These are phyloP conservation scores for Tulasnella sp. DNA, from an alignment of 768 basidiomycete genomes.

Conservation along the genomic window DNA sequence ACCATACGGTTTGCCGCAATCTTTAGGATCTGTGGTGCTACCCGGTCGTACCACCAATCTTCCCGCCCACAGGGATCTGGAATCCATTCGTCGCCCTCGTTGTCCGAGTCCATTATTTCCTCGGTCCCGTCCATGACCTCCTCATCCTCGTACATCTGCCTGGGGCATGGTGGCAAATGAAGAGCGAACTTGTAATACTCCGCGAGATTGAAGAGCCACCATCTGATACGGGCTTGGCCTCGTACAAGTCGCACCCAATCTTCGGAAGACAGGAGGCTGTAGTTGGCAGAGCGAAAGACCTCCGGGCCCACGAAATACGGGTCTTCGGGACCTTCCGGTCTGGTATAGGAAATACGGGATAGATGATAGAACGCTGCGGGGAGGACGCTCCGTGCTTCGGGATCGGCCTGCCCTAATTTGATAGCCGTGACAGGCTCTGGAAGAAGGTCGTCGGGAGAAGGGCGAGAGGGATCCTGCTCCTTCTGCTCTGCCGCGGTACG, in stretches of 20 bases:
- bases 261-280: not conserved
- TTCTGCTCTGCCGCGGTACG: not conserved
- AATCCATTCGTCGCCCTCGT: not conserved
- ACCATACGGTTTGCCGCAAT: not conserved
- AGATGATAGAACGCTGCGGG: not conserved
- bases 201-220: not conserved
- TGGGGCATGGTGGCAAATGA: not conserved
- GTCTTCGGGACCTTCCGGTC: not conserved
- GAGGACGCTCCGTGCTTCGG: not conserved
- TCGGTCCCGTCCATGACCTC: not conserved
- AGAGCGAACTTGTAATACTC: not conserved
- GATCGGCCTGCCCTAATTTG: not conserved
- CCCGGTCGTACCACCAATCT: not conserved
- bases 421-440: not conserved
- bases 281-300: not conserved
- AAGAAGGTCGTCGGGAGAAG: not conserved
- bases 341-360: not conserved
- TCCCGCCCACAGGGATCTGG: not conserved
- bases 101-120: not conserved
- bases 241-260: not conserved
- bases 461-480: not conserved
- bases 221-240: not conserved
- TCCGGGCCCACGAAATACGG: not conserved
- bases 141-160: not conserved
- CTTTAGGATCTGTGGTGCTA: not conserved